phyloP scores from a whole-genome alignment of 192 early-diverging fungal species.

The Coemansia brasiliensis region DNA sequence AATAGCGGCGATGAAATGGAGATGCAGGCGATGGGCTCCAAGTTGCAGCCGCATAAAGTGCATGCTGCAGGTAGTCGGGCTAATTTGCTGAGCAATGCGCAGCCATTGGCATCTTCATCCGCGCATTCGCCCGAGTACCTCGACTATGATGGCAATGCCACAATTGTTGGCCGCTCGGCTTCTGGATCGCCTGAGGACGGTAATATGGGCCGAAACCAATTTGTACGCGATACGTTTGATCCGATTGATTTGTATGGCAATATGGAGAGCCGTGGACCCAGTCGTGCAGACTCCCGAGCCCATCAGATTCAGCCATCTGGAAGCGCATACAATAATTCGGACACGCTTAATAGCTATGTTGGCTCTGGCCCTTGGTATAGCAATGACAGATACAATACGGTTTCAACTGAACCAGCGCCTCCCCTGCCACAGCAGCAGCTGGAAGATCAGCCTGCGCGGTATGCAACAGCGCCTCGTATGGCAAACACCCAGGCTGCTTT shows the following conservation, averaged over 20 bases:
- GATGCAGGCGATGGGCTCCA: slow-evolving; percentile 16
- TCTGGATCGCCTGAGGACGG: slow-evolving; percentile 7
- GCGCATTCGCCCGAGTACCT: slow-evolving; percentile 8
- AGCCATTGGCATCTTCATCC: slow-evolving; percentile 9
- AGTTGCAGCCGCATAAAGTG: background rate
- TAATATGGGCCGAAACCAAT: background rate
- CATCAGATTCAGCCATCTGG: background rate
- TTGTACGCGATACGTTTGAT: slow-evolving; percentile 5
- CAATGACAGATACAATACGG: background rate
- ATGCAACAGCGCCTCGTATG: background rate
- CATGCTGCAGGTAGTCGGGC: slow-evolving; percentile 27
- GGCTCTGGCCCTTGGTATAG: slow-evolving; percentile 2
- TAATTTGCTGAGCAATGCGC: slow-evolving; percentile 36
- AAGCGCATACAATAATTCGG: too few species aligned
- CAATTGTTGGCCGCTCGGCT: slow-evolving; percentile 11
- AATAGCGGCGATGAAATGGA: slow-evolving; percentile 30
- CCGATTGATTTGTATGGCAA: slow-evolving; percentile 6
- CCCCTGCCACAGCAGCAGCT: background rate
- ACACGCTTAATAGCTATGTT: background rate
- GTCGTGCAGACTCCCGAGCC: slow-evolving; percentile 2
- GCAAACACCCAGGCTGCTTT: background rate
- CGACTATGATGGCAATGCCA: slow-evolving; percentile 24
- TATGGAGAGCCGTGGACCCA: background rate
- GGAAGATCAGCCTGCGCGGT: background rate
- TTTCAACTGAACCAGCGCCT: background rate